Conservation (phyloP, 1,139 yeast genomes). For the Casaregolazyma suthepensis region DNA sequence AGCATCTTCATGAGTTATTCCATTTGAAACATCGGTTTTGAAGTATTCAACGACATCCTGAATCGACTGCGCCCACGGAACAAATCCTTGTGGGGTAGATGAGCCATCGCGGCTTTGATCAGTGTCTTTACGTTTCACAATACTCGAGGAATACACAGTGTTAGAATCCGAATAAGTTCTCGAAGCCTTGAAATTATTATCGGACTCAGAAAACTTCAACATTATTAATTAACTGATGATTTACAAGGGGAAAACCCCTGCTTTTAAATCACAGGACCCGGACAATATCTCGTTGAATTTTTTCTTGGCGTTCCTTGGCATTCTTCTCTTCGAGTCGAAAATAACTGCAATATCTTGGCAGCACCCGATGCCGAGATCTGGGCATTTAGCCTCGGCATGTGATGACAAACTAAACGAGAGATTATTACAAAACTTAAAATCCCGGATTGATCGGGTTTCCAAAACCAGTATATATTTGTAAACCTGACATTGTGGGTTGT, state of each 20-base stretch:
- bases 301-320: neutral
- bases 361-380: neutral
- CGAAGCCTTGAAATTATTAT: neutral
- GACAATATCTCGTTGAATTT: neutral
- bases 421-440: neutral
- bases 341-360: neutral
- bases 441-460: neutral
- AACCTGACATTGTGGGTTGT: neutral
- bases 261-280: neutral
- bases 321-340: neutral
- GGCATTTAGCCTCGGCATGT: neutral
- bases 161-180: neutral
- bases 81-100: neutral
- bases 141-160: neutral
- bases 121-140: neutral
- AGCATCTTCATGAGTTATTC: slow-evolving; percentile 43
- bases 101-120: slow-evolving; percentile 24
- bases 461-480: no score
- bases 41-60: slow-evolving; percentile 24
- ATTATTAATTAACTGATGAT: neutral
- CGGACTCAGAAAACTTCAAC: neutral
- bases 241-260: neutral
- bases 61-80: slow-evolving; percentile 24
- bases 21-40: slow-evolving; percentile 40
- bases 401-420: neutral